Evolutionary conservation across 192 early-diverging fungal genomes (phyloP).

Genomic region (Podila epicladia): DNA sequence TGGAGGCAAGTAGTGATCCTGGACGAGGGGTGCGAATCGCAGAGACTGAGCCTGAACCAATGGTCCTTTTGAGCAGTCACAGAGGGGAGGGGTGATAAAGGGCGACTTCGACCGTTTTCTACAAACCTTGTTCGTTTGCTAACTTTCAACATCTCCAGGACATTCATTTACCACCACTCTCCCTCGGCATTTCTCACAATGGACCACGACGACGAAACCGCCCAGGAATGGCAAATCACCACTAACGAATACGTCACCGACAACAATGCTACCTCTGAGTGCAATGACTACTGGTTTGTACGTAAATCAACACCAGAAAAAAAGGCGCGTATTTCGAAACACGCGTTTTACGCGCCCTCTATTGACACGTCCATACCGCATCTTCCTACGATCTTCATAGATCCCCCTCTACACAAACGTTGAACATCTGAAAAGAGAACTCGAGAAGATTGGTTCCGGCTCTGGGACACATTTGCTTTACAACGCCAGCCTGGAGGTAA

Average conservation of each 20-base stretch:
- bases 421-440: neutral
- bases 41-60: neutral
- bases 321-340: neutral
- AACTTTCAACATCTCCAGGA: neutral
- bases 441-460: constrained; percentile 5
- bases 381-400: constrained; percentile 4
- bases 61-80: neutral
- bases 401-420: constrained; percentile 8
- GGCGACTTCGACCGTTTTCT: no score
- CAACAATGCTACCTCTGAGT: neutral
- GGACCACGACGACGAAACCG: constrained; percentile 35
- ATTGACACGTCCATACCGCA: neutral
- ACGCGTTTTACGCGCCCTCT: neutral
- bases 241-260: no score
- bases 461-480: constrained; percentile 7
- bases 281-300: constrained; percentile 45
- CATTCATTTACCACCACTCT: neutral
- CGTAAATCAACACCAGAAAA: neutral
- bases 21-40: neutral
- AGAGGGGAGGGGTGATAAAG: no score
- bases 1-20: neutral
- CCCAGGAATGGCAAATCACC: constrained; percentile 25
- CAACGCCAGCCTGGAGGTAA: constrained; percentile 19
- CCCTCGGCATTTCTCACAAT: neutral
- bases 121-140: neutral